Percentiles rank a stretch among this genome's conserved stretches.
Conservation (phyloP, 2,329 filamentous ascomycete species). For the Westerdykella aurantiaca region DNA sequence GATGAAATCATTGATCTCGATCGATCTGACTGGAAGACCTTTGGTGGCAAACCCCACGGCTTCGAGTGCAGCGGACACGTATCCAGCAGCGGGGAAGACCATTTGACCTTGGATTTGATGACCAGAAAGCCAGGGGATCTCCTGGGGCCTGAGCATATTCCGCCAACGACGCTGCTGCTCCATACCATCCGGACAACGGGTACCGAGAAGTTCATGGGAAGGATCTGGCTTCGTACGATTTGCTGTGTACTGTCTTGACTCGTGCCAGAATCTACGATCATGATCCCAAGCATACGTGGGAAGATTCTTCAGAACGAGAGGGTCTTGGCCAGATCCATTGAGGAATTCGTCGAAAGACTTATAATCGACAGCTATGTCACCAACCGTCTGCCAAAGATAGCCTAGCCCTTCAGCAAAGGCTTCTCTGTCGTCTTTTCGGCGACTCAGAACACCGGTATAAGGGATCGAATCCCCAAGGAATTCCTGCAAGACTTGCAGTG, state of each 20-base stretch:
- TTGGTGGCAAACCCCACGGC: slow-evolving; percentile 3
- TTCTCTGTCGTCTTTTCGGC: slow-evolving; percentile 16
- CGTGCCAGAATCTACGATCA: slow-evolving; percentile 6
- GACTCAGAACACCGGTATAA: slow-evolving; percentile 11
- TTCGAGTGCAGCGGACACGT: slow-evolving; percentile 37
- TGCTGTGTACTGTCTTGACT: slow-evolving; percentile 2
- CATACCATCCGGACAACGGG: not conserved
- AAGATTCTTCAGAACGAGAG: slow-evolving; percentile 8
- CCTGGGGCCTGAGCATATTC: slow-evolving; percentile 6
- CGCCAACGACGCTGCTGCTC: slow-evolving; percentile 7
- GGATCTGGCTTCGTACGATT: not conserved
- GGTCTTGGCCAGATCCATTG: slow-evolving; percentile 5
- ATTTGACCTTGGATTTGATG: slow-evolving; percentile 24
- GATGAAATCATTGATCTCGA: slow-evolving; percentile 7
- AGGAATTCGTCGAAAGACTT: slow-evolving; percentile 9
- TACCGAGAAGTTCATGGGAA: slow-evolving; percentile 6
- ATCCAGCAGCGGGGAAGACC: slow-evolving; percentile 44
- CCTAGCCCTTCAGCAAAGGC: slow-evolving; percentile 13
- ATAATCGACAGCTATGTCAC: slow-evolving; percentile 17
- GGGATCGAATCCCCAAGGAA: slow-evolving; percentile 16
- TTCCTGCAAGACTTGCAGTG: not conserved
- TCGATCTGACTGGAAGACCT: not conserved
- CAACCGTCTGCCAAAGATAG: slow-evolving; percentile 9
- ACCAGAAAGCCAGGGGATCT: slow-evolving; percentile 14
- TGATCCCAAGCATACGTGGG: slow-evolving; percentile 27